Conservation (phyloP, 2,329 filamentous ascomycete genomes). For the Penicillium polonicum region DNA sequence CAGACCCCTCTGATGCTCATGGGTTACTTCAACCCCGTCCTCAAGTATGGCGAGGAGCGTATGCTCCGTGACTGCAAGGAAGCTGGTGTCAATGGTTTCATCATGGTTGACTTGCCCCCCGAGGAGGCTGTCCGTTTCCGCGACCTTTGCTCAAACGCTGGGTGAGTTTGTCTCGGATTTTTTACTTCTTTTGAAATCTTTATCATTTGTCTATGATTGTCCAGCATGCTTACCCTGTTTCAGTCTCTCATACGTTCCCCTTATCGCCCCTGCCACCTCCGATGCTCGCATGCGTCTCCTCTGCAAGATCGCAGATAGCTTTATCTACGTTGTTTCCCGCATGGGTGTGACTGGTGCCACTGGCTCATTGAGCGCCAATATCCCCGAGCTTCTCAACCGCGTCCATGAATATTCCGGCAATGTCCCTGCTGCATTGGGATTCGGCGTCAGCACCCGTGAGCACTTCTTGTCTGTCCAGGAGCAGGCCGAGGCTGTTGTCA, state of each 20-base stretch:
- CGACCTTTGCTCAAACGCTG: conserved; percentile 35
- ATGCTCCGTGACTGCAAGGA: conserved; percentile 80
- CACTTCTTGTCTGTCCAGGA: conserved; percentile 84
- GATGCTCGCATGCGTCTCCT: conserved; percentile 92
- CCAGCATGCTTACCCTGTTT: conserved; percentile 1
- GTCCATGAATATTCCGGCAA: conserved; percentile 93
- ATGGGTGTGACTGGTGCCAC: conserved; percentile 95
- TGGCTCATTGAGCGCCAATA: conserved; percentile 74
- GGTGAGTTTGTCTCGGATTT: conserved; percentile 23
- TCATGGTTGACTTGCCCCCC: conserved; percentile 90
- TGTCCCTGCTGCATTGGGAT: conserved; percentile 87
- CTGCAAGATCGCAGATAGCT: conserved; percentile 94
- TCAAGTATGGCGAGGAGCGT: conserved; percentile 90
- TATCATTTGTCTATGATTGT: neutral
- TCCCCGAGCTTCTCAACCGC: conserved; percentile 76
- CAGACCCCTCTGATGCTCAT: conserved; percentile 85
- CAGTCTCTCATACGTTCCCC: conserved; percentile 89
- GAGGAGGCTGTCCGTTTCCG: conserved; percentile 84
- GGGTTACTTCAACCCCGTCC: conserved; percentile 97
- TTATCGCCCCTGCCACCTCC: conserved; percentile 91
- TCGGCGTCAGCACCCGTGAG: conserved; percentile 92
- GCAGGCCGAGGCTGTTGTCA: conserved; percentile 90
- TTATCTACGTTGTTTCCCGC: conserved; percentile 96
- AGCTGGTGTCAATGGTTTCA: conserved; percentile 91
- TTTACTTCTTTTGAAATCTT: neutral